Conservation (phyloP, 208 protist genomes). For the Leishmania guyanensis region DNA sequence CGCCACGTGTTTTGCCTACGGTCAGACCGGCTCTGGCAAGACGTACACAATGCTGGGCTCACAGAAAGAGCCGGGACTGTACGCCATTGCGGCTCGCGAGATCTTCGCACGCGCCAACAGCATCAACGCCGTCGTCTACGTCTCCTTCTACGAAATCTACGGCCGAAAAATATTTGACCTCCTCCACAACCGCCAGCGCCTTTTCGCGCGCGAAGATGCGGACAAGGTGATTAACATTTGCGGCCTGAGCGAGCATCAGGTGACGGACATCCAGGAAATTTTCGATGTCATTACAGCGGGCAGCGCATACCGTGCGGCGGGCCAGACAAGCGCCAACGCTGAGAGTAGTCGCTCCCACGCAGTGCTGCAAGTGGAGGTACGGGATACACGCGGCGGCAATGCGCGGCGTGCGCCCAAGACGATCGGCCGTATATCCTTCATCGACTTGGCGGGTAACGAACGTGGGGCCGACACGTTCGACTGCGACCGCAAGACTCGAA, state of each 20-base stretch:
- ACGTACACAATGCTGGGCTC: slow-evolving; percentile 94
- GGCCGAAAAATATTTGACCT: slow-evolving; percentile 97
- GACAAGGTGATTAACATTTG: slow-evolving; percentile 95
- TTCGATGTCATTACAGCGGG: slow-evolving; percentile 93
- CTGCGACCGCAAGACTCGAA: slow-evolving; percentile 94
- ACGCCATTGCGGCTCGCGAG: slow-evolving; percentile 94
- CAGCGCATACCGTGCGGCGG: slow-evolving; percentile 81
- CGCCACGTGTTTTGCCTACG: slow-evolving; percentile 98
- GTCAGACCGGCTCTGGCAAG: slow-evolving; percentile 97
- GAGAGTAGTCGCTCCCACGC: slow-evolving; percentile 94
- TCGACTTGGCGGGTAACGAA: slow-evolving; percentile 99
- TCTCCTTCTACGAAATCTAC: slow-evolving; percentile 98
- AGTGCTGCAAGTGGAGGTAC: slow-evolving; percentile 89
- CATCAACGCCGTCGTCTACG: slow-evolving; percentile 68
- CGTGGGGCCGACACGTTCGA: slow-evolving; percentile 95
- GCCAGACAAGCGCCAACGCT: slow-evolving; percentile 91
- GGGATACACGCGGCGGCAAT: slow-evolving; percentile 31
- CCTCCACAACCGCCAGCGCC: slow-evolving; percentile 92
- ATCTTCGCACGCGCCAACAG: slow-evolving; percentile 87
- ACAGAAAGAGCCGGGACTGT: slow-evolving; percentile 87
- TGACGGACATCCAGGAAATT: slow-evolving; percentile 85
- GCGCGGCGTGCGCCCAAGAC: slow-evolving; percentile 50
- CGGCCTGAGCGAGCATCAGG: slow-evolving; percentile 91
- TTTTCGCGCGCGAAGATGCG: slow-evolving; percentile 94
- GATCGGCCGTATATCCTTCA: slow-evolving; percentile 97